Evolutionary conservation across 768 basidiomycete genomes (phyloP).

Genomic region (Crucibulum laeve): DNA sequence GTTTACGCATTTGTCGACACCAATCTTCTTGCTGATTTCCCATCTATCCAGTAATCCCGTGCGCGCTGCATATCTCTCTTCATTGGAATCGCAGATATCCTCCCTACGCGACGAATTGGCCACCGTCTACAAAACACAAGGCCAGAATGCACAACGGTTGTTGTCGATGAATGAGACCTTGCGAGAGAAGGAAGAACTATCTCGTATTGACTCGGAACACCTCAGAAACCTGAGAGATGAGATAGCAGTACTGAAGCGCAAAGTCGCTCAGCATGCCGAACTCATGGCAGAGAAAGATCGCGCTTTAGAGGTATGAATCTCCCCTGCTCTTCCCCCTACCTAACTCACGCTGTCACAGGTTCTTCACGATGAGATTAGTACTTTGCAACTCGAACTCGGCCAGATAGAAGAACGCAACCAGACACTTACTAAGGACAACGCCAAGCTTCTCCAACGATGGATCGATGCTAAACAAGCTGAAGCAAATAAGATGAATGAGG

Average conservation of each 20-base stretch:
- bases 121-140: conserved; percentile 93
- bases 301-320: conserved; percentile 72
- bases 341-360: conserved; percentile 44
- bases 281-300: conserved; percentile 86
- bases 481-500: conserved; percentile 94
- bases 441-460: conserved; percentile 93
- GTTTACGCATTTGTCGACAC: conserved; percentile 17
- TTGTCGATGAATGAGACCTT: conserved; percentile 94
- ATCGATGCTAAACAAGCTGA: conserved; percentile 91
- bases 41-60: conserved; percentile 66
- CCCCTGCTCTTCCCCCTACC: conserved; percentile 4
- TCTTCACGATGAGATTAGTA: conserved; percentile 92
- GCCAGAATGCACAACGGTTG: conserved; percentile 90
- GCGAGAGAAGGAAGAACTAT: conserved; percentile 87
- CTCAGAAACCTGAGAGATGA: conserved; percentile 77
- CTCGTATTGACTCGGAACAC: conserved; percentile 77
- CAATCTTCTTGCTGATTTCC: not conserved
- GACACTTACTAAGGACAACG: conserved; percentile 88
- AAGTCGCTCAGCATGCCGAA: conserved; percentile 81
- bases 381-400: conserved; percentile 85
- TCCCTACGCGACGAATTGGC: conserved; percentile 89
- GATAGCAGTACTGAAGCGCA: conserved; percentile 59
- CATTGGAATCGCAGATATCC: conserved; percentile 92
- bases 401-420: conserved; percentile 87
- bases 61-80: conserved; percentile 82